phyloP scores from a whole-genome alignment of 768 basidiomycete species.

The Amanita muscaria region DNA sequence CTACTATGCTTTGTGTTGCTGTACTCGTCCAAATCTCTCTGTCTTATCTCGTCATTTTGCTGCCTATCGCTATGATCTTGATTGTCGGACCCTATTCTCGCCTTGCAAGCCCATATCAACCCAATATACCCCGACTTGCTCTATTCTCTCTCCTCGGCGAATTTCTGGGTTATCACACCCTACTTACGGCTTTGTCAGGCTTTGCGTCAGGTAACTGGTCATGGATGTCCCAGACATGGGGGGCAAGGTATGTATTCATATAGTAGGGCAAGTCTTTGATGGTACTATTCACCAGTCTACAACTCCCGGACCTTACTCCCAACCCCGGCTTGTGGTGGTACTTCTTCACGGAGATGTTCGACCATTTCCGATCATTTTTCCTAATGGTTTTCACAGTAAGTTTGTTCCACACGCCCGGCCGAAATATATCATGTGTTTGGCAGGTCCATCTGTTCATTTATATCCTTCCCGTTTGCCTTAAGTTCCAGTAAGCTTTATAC shows the following conservation, averaged over 20 bases:
- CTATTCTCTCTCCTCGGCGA: conserved; percentile 34
- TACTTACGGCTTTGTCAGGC: conserved; percentile 43
- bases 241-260: conserved; percentile 53
- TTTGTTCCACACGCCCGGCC: neutral
- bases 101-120: conserved; percentile 51
- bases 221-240: conserved; percentile 81
- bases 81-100: conserved; percentile 54
- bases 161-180: conserved; percentile 40
- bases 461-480: conserved; percentile 74
- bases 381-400: conserved; percentile 86
- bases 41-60: conserved; percentile 60
- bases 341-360: conserved; percentile 99
- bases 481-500: conserved; percentile 58
- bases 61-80: conserved; percentile 58
- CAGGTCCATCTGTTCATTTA: conserved; percentile 82
- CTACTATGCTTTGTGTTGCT: conserved; percentile 59
- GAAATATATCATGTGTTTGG: neutral
- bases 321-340: conserved; percentile 98
- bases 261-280: neutral
- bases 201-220: conserved; percentile 49
- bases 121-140: conserved; percentile 21
- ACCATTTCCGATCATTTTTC: conserved; percentile 94
- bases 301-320: conserved; percentile 83
- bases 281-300: conserved; percentile 41
- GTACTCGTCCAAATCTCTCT: conserved; percentile 63